phyloP scores from a whole-genome alignment of 257 asterid genomes.

The Cynanchum wilfordii region DNA sequence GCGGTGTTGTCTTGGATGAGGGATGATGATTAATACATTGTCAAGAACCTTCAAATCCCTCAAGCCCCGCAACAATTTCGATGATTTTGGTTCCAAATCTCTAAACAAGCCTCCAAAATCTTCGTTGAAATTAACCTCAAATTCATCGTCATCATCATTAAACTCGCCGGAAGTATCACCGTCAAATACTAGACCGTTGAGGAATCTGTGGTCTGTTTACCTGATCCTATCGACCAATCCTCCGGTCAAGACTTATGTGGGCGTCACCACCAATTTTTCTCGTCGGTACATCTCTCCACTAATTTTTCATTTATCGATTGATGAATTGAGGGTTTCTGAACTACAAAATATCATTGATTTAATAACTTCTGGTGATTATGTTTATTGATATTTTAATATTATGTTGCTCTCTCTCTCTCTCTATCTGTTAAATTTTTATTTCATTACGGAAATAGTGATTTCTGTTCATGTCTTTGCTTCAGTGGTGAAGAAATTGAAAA shows the following conservation, averaged over 20 bases:
- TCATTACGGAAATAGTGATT: too few relatives aligned
- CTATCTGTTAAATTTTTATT: too few relatives aligned
- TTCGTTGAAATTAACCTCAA: slow-evolving; percentile 6
- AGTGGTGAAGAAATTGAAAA: too few relatives aligned
- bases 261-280: slow-evolving; percentile 69
- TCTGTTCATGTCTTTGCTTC: too few relatives aligned
- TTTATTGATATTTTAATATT: too few relatives aligned
- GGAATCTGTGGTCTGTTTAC: slow-evolving; percentile 59
- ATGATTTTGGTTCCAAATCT: slow-evolving; percentile 8
- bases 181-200: slow-evolving; percentile 24
- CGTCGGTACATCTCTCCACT: slow-evolving; percentile 46
- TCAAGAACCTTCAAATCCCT: slow-evolving; percentile 57
- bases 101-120: slow-evolving; percentile 15
- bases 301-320: too few relatives aligned
- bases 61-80: slow-evolving; percentile 34
- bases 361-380: too few relatives aligned
- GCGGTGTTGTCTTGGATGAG: neutral
- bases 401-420: too few relatives aligned
- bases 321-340: neutral
- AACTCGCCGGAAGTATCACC: slow-evolving; percentile 4
- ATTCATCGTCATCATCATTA: neutral
- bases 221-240: slow-evolving; percentile 68
- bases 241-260: slow-evolving; percentile 76
- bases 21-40: slow-evolving; percentile 14
- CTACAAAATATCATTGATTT: neutral